Evolutionary conservation across 305 asterid species (phyloP), one percentile per base, ranked within the genome.

Genomic region (Striga hermonthica): DNA sequence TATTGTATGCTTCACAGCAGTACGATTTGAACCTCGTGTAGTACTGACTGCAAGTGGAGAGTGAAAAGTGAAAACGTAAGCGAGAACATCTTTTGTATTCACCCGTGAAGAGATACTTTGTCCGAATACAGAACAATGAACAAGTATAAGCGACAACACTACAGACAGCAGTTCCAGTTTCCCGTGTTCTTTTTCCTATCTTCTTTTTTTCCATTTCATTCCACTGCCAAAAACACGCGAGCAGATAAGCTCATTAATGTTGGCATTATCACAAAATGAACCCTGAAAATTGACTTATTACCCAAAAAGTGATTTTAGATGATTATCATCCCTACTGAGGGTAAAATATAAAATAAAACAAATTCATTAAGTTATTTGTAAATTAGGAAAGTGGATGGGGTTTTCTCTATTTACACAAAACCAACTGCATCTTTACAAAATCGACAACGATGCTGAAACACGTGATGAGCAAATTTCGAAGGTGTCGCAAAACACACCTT

Each of bases 1-100:
- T 93, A 80, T 93, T 90, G 89, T 93, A 90, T 5, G 99, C 99
- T 83, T 93, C 99, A 54, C 99, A 93, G 73, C 99, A 93, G 77
- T 93, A 93, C 56, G 97, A 93, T 74, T 93, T 93, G 76, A 93
- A 93, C 80, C 96, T 78, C 36, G 99, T 88, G 74, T 93, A 93
- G 75, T 93, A 90, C 69, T 88, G 99, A 72, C 97, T 93, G 92
- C 86, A 79, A 71, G 66, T 63, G 54, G 63, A 64, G 70, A 65
- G 57, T 41, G 43, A 37, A 9, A 58, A 65, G 57, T 41, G 43
- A 37, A 9, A 58, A 41, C 43, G 64, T 60, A 67, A 16, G 59
- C 9, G 57, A 60, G 72, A 57, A 62, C 38, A 34, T 48, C 52
- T 8, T 58, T 66, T 12, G 15, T 45, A n/a, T 28, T 11, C 36